Evolutionary conservation across 495 filamentous ascomycete genomes (phyloP).

Genomic region (Talaromyces proteolyticus): DNA sequence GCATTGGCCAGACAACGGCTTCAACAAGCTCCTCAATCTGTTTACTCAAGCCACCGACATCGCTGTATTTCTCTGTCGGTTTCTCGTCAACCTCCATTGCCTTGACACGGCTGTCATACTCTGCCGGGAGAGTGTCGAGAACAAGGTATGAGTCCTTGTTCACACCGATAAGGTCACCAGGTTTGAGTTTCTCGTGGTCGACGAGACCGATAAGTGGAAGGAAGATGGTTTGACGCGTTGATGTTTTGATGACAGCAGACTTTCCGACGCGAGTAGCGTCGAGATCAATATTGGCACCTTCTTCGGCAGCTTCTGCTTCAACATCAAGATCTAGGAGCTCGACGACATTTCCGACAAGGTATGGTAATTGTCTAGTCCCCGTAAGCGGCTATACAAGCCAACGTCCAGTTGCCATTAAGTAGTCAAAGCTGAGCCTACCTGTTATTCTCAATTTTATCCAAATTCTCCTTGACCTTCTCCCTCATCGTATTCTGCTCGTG

Average conservation of each 20-base stretch:
- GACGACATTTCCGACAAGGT: conserved; percentile 97
- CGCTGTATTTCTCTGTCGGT: conserved; percentile 97
- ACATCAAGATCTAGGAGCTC: conserved; percentile 96
- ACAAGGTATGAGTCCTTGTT: conserved; percentile 99
- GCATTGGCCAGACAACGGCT: conserved; percentile 99
- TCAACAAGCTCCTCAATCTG: conserved; percentile 99
- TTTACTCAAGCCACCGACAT: conserved; percentile 96
- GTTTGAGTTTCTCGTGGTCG: conserved; percentile 87
- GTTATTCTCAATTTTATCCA: conserved; percentile 99
- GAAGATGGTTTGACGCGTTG: conserved; percentile 97
- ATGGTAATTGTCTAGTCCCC: conserved; percentile 77
- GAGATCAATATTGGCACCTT: conserved; percentile 96
- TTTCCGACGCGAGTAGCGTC: conserved; percentile 96
- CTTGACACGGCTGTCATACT: conserved; percentile 98
- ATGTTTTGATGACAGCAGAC: conserved; percentile 99
- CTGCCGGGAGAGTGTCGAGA: conserved; percentile 94
- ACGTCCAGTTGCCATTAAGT: background rate
- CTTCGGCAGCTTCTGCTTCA: conserved; percentile 90
- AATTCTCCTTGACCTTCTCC: conserved; percentile 98
- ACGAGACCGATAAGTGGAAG: conserved; percentile 96
- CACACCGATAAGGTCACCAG: conserved; percentile 93
- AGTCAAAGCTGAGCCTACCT: conserved; percentile 50
- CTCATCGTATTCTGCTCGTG: conserved; percentile 93
- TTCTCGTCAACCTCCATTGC: conserved; percentile 99
- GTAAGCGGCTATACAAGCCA: conserved; percentile 1